Evolutionary conservation across 2,329 filamentous ascomycete species (phyloP), one percentile per base, ranked within the genome.

Genomic region (Trichophyton benhamiae): DNA sequence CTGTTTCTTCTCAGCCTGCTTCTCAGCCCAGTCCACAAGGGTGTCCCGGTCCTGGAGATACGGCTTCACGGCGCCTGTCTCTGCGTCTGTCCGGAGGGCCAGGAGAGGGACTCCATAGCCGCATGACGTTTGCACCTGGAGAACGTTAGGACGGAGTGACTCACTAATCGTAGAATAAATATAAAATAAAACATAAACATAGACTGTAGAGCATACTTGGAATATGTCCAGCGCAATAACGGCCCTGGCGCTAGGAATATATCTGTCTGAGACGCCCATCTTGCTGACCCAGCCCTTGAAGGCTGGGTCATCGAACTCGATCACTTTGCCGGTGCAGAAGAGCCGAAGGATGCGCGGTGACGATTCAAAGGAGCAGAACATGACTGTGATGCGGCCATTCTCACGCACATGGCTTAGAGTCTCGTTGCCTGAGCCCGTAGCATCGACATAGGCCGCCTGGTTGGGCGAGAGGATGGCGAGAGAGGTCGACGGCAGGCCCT

Each of bases 331-430:
- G 7, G 68, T 77, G 69, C 85, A 87, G 70, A 86, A 87, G 58
- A 87, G 77, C 3, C 86, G 76, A 70, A 87, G 70, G 67, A 88
- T 88, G 60, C 83, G 77, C 15, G 86, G 85, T 0, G 75, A 69
- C 3, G 75, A 66, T 0, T 80, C 82, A 65, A 87, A 88, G 22
- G 82, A 84, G 70, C 82, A 86, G 74, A 91, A 89, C 80, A 90
- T 85, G 68, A 91, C 75, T 4, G 87, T 89, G 17, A 88, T 80
- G 15, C 88, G 82, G 33, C 85, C 86, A 67, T 91, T 91, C 69
- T 92, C 88, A 70, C 89, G 85, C 9, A 89, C 73, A 68, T 91
- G 88, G 3, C 83, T 79, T 63, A 91, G 86, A 2, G 88, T 91
- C 75, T 92, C 88, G 68, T 80, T 85, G 25, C 88, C 88, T 36